Evolutionary conservation across 345 rosid species (phyloP).

Genomic region (Crucihimalaya himalaica): DNA sequence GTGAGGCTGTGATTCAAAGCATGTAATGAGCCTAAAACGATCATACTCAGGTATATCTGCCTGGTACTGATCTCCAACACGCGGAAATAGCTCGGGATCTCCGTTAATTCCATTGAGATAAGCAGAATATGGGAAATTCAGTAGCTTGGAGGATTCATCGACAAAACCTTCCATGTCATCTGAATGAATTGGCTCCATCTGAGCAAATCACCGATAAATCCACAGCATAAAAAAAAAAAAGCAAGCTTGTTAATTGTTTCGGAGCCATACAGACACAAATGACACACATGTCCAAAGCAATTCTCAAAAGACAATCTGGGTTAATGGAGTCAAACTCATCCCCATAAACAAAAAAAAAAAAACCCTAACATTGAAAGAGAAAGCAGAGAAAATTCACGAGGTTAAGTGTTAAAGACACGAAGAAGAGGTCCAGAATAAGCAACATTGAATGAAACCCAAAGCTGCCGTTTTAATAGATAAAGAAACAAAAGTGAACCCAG

Average conservation of each 20-base stretch:
- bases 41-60: constrained; percentile 46
- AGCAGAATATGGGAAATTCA: constrained; percentile 38
- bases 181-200: constrained; percentile 45
- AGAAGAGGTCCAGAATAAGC: not conserved
- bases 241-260: not conserved
- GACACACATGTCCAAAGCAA: not conserved
- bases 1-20: constrained; percentile 24
- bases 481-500: too few species aligned
- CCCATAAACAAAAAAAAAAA: not conserved
- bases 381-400: not conserved
- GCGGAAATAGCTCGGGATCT: constrained; percentile 50
- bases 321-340: not conserved
- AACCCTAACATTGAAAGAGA: constrained; percentile 16
- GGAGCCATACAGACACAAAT: not conserved
- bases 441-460: not conserved
- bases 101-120: constrained; percentile 44
- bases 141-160: constrained; percentile 43
- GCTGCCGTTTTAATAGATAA: too few species aligned
- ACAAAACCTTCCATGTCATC: constrained; percentile 42
- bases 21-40: constrained; percentile 34
- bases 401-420: not conserved
- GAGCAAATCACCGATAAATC: not conserved
- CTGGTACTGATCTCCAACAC: constrained; percentile 64
- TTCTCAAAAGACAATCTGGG: not conserved
- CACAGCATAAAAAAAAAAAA: not conserved